phyloP scores from a whole-genome alignment of 306 rosid genomes.

The Neltuma alba region DNA sequence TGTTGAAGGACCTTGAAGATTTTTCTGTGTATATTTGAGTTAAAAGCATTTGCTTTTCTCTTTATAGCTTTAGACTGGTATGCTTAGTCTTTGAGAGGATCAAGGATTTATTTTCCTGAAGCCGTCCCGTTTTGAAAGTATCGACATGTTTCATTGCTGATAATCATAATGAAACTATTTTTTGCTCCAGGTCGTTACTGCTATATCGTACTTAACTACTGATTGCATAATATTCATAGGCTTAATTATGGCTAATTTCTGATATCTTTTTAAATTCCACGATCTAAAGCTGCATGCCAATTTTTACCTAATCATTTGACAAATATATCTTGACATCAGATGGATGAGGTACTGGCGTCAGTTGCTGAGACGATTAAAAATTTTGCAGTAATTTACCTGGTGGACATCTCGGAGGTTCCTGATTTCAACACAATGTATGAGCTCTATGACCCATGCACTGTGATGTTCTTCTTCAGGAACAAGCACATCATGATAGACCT shows the following conservation, averaged over 20 bases:
- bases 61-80: background rate
- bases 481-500: constrained; percentile 98
- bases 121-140: no score
- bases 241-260: background rate
- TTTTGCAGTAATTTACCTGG: constrained; percentile 90
- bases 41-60: background rate
- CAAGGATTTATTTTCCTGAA: background rate
- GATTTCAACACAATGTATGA: constrained; percentile 98
- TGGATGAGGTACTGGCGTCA: constrained; percentile 92
- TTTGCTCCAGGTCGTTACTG: background rate
- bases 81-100: background rate
- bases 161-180: background rate
- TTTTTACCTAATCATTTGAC: constrained; percentile 36
- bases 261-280: background rate
- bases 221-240: background rate
- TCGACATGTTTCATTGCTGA: no score
- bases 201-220: no score
- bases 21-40: background rate
- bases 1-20: background rate
- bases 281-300: background rate
- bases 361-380: constrained; percentile 87
- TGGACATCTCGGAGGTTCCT: constrained; percentile 94
- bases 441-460: constrained; percentile 85
- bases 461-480: constrained; percentile 97
- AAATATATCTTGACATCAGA: constrained; percentile 56